Conservation (phyloP, 139 green algal species). For the Astrephomene gubernaculifera region DNA sequence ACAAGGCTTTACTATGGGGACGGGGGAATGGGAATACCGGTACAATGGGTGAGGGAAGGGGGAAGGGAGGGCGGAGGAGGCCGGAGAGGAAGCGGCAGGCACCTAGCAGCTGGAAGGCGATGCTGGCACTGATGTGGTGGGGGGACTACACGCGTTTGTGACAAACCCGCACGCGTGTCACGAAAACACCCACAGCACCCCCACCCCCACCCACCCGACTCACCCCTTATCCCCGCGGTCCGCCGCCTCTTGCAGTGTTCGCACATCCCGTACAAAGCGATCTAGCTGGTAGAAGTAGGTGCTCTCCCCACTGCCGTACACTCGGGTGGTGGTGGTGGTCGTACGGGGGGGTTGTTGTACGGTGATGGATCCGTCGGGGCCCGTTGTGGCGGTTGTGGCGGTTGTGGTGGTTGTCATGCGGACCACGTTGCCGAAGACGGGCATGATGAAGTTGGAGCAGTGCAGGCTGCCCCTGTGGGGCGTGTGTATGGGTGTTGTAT, state of each 20-base stretch:
- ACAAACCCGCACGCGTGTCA: background rate
- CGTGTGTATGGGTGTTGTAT: no score
- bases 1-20: background rate
- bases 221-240: background rate
- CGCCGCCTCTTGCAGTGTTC: background rate
- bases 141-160: background rate
- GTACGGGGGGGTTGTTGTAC: no score
- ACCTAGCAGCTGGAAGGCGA: background rate
- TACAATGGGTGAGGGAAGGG: background rate
- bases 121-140: background rate
- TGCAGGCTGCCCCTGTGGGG: conserved; percentile 39
- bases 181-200: background rate
- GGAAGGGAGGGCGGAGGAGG: background rate
- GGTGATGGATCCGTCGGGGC: background rate
- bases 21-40: background rate
- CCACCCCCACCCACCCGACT: background rate
- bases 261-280: conserved; percentile 42
- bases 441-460: conserved; percentile 47
- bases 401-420: conserved; percentile 2
- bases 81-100: background rate
- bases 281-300: conserved; percentile 54
- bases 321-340: conserved; percentile 10
- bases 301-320: conserved; percentile 44
- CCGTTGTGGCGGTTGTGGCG: background rate
- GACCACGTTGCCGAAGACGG: conserved; percentile 53